Conservation (phyloP, 2,329 filamentous ascomycete species). For the Penicillium griseofulvum region DNA sequence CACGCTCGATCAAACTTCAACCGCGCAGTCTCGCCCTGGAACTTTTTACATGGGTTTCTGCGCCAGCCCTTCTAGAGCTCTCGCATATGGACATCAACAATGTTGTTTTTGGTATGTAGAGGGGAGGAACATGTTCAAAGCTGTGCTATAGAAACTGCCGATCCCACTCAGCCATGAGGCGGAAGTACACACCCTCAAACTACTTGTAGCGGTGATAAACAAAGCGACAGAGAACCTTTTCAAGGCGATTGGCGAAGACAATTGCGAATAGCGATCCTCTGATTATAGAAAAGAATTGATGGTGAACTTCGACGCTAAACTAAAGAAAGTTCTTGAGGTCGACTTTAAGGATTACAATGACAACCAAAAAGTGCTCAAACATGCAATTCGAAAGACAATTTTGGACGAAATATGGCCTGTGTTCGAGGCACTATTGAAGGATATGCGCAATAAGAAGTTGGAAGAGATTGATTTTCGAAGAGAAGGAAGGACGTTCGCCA, state of each 20-base stretch:
- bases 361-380: neutral
- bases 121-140: too few species aligned
- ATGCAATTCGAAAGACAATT: neutral
- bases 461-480: neutral
- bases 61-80: neutral
- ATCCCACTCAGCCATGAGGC: neutral
- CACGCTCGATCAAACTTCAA: neutral
- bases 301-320: neutral
- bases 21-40: neutral
- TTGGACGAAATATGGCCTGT: neutral
- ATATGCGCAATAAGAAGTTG: neutral
- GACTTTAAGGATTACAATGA: neutral
- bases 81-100: neutral
- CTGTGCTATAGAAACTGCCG: neutral
- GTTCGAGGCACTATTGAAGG: neutral
- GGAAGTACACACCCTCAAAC: neutral
- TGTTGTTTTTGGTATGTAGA: neutral
- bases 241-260: fast-evolving
- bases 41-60: neutral
- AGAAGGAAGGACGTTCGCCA: neutral
- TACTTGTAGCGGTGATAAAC: neutral
- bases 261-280: neutral
- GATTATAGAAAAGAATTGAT: neutral
- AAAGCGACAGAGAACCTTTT: too few species aligned
- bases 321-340: neutral